Evolutionary conservation across 2,329 filamentous ascomycete species (phyloP).

Genomic region (Trichoderma oligosporum): DNA sequence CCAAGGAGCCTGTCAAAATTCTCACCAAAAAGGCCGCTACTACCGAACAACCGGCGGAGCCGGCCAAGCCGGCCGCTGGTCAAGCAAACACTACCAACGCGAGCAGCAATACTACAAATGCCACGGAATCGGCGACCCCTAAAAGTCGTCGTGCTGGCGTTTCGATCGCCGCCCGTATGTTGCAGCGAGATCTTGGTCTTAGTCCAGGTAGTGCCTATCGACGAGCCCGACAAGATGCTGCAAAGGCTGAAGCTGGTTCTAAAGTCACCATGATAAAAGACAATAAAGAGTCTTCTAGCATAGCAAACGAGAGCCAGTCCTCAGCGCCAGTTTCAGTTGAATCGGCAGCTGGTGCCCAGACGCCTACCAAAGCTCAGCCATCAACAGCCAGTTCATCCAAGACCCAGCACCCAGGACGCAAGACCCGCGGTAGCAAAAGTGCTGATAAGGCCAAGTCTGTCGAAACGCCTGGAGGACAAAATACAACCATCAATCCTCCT

Average conservation of each 20-base stretch:
- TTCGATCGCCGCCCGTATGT: conserved; percentile 58
- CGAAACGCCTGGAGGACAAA: conserved; percentile 30
- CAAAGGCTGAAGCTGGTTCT: conserved; percentile 50
- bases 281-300: conserved; percentile 31
- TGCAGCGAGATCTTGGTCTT: conserved; percentile 63
- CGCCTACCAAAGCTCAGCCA: conserved; percentile 24
- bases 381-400: conserved; percentile 27
- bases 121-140: neutral
- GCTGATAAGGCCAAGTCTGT: conserved; percentile 38
- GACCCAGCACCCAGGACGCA: conserved; percentile 29
- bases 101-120: conserved; percentile 31
- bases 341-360: conserved; percentile 21
- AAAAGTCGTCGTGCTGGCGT: conserved; percentile 60
- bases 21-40: conserved; percentile 56
- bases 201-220: conserved; percentile 61
- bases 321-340: conserved; percentile 23
- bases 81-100: conserved; percentile 32
- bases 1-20: conserved; percentile 59
- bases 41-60: conserved; percentile 46
- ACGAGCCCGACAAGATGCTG: conserved; percentile 55
- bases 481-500: conserved; percentile 32
- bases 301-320: conserved; percentile 15
- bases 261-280: conserved; percentile 38
- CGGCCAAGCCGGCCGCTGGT: conserved; percentile 41
- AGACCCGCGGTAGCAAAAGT: conserved; percentile 37